Evolutionary conservation across 495 filamentous ascomycete species (phyloP).

Genomic region (Penicillium steckii): DNA sequence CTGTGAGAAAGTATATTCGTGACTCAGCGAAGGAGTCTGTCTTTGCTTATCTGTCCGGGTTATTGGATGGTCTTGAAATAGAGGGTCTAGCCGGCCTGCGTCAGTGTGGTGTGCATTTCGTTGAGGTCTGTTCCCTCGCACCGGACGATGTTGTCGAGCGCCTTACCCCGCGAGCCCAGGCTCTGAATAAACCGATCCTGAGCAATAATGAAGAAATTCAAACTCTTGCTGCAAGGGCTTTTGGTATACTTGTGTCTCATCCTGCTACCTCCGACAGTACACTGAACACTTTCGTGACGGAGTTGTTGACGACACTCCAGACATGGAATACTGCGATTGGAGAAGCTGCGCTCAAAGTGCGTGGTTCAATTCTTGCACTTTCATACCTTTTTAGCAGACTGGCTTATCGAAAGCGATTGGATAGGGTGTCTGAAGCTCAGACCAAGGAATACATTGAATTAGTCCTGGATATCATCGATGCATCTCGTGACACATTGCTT

Average conservation of each 20-base stretch:
- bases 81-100: conserved; percentile 47
- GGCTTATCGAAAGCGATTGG: conserved; percentile 43
- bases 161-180: conserved; percentile 46
- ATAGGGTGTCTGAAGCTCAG: conserved; percentile 29
- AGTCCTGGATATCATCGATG: conserved; percentile 46
- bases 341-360: conserved; percentile 55
- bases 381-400: conserved; percentile 61
- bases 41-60: conserved; percentile 46
- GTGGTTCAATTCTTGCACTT: conserved; percentile 58
- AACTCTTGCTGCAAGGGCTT: conserved; percentile 60
- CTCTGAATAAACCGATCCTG: conserved; percentile 56
- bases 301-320: conserved; percentile 39
- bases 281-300: conserved; percentile 37
- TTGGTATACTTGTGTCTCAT: conserved; percentile 78
- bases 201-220: conserved; percentile 69
- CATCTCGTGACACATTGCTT: conserved; percentile 54
- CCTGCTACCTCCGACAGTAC: conserved; percentile 36
- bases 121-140: conserved; percentile 65
- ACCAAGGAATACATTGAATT: conserved; percentile 37
- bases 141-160: conserved; percentile 50
- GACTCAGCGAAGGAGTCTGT: conserved; percentile 29
- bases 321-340: conserved; percentile 61
- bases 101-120: conserved; percentile 58
- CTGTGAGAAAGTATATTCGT: conserved; percentile 54
- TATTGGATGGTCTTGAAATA: conserved; percentile 58